These are phyloP conservation scores for Curvularia sp. DNA, from an alignment of 2,329 filamentous ascomycete species.

Conservation along the genomic window DNA sequence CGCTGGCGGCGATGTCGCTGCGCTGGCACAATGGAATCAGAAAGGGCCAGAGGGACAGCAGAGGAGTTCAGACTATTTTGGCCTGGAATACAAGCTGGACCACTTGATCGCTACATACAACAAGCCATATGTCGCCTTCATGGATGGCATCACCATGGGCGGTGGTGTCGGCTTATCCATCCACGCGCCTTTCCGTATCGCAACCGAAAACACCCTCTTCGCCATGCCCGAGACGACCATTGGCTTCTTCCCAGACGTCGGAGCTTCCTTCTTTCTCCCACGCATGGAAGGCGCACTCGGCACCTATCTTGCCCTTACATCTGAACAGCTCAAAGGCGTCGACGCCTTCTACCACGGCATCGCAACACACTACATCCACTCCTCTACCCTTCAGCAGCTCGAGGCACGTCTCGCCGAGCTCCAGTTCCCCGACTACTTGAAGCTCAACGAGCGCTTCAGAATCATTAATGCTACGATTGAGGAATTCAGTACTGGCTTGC, in stretches of 20 bases:
- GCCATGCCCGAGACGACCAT: slow-evolving; percentile 99
- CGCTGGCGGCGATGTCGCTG: slow-evolving; percentile 88
- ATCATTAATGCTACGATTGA: slow-evolving; percentile 88
- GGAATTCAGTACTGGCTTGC: slow-evolving; percentile 87
- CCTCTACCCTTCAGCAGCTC: slow-evolving; percentile 79
- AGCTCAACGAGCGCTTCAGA: slow-evolving; percentile 67
- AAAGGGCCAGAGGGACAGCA: slow-evolving; percentile 73
- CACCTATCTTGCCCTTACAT: slow-evolving; percentile 92
- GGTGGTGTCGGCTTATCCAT: slow-evolving; percentile 93
- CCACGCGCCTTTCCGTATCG: slow-evolving; percentile 95
- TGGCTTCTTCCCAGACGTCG: slow-evolving; percentile 98
- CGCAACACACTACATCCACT: slow-evolving; percentile 96
- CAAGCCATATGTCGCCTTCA: slow-evolving; percentile 93
- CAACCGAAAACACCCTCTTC: slow-evolving; percentile 93
- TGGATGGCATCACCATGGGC: slow-evolving; percentile 99
- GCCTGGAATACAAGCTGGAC: slow-evolving; percentile 92
- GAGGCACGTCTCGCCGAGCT: slow-evolving; percentile 88
- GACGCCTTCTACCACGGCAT: slow-evolving; percentile 91
- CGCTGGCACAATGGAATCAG: slow-evolving; percentile 76
- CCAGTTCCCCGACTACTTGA: slow-evolving; percentile 80
- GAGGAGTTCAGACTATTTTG: slow-evolving; percentile 85
- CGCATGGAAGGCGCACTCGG: slow-evolving; percentile 85
- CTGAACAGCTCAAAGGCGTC: slow-evolving; percentile 79
- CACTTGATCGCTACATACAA: slow-evolving; percentile 92
- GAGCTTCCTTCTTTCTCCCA: slow-evolving; percentile 93